Evolutionary conservation across 2,329 filamentous ascomycete genomes (phyloP).

Genomic region (Colletotrichum godetiae): DNA sequence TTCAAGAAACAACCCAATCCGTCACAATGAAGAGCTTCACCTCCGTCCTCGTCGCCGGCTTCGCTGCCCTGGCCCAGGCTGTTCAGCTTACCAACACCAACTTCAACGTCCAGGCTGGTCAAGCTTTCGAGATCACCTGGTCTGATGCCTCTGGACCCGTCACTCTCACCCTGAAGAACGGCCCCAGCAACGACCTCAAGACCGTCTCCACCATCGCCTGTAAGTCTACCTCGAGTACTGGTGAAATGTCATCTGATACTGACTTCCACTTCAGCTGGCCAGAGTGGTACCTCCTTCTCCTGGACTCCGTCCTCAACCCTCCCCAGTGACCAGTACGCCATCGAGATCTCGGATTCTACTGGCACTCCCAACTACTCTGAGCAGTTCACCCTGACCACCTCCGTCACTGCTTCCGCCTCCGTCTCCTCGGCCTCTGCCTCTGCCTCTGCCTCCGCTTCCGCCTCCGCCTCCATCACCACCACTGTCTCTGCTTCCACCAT

Average conservation of each 20-base stretch:
- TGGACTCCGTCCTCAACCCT: conserved; percentile 52
- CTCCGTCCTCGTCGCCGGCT: conserved; percentile 43
- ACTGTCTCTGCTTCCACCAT: conserved; percentile 30
- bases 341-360: conserved; percentile 55
- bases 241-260: background rate
- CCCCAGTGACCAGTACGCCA: conserved; percentile 54
- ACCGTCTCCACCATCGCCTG: conserved; percentile 48
- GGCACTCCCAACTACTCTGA: conserved; percentile 56
- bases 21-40: conserved; percentile 48
- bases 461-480: conserved; percentile 22
- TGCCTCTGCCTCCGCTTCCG: conserved; percentile 28
- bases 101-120: conserved; percentile 49
- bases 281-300: conserved; percentile 49
- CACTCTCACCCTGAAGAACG: conserved; percentile 54
- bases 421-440: conserved; percentile 30
- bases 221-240: conserved; percentile 41
- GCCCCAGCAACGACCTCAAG: conserved; percentile 48
- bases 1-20: conserved; percentile 34
- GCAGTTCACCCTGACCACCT: conserved; percentile 49
- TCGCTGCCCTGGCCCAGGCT: conserved; percentile 46
- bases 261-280: conserved; percentile 42
- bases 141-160: conserved; percentile 51
- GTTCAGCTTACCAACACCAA: conserved; percentile 49
- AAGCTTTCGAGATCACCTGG: conserved; percentile 59
- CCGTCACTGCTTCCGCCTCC: conserved; percentile 35